Evolutionary conservation across 1,284 basidiomycete genomes (phyloP), one percentile per base, ranked within the genome.

Genomic region (Puccinia triticina): DNA sequence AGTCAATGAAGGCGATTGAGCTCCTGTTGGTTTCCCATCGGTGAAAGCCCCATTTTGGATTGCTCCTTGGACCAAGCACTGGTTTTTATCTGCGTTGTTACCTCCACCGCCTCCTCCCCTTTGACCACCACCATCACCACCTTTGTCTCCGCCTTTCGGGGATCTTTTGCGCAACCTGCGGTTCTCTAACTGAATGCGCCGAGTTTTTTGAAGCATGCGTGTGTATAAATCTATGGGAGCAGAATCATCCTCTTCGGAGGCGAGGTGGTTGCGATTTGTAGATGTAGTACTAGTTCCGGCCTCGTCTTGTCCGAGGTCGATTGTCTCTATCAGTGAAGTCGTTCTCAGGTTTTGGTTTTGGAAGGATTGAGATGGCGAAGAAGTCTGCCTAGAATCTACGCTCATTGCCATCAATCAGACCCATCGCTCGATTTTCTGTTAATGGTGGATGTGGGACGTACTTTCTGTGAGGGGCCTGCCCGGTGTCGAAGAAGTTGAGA

Each of bases 1-100:
- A 21, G 61, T 82, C 37, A 82, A 66, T 8, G 80, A 82, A 21
- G 80, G 80, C n/a, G 69, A 23, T 32, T 82, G 71, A 21, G 3
- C 29, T 12, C 11, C 48, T 16, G 1, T 26, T 4, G 26, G 29
- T 0, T 50, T 75, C 4, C 72, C 72, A 37, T 74, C 69, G n/a
- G 23, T 48, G 4, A 37, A 23, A 26, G 69, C 59, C 11, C 34
- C 61, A 10, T 32, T 48, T 75, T 82, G 80, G 43, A 82, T 23
- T 12, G 61, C 37, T 34, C 21, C 21, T 43, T 32, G 40, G 32
- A 48, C 46, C 32, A 81, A 73, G 23, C 29, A 72, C 16, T 29
- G 23, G 3, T 50, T 73, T 11, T 34, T 18, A 34, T 23, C n/a
- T 0, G 2, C 21, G 32, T 29, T 29, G 26, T 32, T 55, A 53